Conservation (phyloP, 1,139 yeast genomes). For the Protomyces arabidopsidicola region DNA sequence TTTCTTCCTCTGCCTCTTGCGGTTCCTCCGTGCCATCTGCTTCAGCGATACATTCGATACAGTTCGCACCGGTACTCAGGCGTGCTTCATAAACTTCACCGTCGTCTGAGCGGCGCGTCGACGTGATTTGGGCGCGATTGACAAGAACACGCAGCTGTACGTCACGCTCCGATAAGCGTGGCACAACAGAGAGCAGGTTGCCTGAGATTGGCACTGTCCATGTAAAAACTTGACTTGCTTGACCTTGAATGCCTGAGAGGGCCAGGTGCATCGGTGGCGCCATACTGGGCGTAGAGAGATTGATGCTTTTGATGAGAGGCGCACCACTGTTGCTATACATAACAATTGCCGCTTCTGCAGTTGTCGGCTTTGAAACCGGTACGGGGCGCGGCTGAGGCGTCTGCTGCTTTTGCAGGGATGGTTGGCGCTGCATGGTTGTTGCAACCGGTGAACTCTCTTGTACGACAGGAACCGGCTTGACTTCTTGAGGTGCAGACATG, state of each 20-base stretch:
- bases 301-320: neutral
- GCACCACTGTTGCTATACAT: neutral
- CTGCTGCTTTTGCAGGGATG: neutral
- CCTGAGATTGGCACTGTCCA: constrained; percentile 26
- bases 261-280: constrained; percentile 7
- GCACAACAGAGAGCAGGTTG: constrained; percentile 4
- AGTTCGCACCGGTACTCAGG: constrained; percentile 18
- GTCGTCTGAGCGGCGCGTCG: neutral
- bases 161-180: neutral
- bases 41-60: constrained; percentile 21
- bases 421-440: neutral
- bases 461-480: neutral
- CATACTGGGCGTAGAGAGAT: neutral
- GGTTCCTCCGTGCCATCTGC: constrained; percentile 1
- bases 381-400: neutral
- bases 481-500: neutral
- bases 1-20: neutral
- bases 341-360: neutral
- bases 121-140: neutral
- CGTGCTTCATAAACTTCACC: constrained; percentile 6
- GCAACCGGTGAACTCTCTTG: neutral
- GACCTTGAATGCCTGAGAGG: constrained; percentile 2
- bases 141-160: neutral
- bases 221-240: constrained; percentile 5
- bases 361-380: neutral